Percentiles rank a stretch among this genome's conserved stretches.
Conservation (phyloP, 2,329 filamentous ascomycete genomes). For the Aspergillus costaricaensis region DNA sequence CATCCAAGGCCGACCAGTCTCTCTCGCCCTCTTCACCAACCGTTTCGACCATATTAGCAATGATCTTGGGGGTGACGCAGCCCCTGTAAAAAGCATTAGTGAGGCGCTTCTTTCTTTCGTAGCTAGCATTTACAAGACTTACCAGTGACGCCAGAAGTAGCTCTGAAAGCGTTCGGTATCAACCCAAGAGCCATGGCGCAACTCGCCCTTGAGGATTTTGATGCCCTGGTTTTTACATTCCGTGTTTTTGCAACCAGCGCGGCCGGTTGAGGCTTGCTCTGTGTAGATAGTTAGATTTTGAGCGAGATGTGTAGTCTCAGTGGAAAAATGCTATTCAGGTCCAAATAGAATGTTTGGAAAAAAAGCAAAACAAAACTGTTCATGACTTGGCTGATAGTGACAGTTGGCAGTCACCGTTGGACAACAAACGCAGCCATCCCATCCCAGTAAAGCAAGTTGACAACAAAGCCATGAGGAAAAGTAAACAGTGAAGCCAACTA, state of each 20-base stretch:
- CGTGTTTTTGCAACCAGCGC: conserved; percentile 72
- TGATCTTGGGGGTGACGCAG: conserved; percentile 76
- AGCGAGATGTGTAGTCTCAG: background rate
- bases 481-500: background rate
- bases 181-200: conserved; percentile 76
- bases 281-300: conserved; percentile 10
- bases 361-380: background rate
- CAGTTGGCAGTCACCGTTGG: background rate
- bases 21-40: conserved; percentile 45
- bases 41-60: conserved; percentile 64
- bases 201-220: conserved; percentile 77
- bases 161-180: conserved; percentile 60
- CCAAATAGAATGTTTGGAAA: no score
- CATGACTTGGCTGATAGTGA: background rate
- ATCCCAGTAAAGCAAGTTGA: background rate
- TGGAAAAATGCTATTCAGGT: no score
- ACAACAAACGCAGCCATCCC: background rate
- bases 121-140: conserved; percentile 29
- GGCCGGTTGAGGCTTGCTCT: conserved; percentile 72
- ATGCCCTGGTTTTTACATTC: conserved; percentile 68
- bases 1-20: conserved; percentile 72
- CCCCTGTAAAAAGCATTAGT: conserved; percentile 57
- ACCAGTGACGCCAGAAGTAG: conserved; percentile 89
- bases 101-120: background rate
- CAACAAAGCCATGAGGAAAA: background rate